Evolutionary conservation across 2,329 filamentous ascomycete genomes (phyloP).

Genomic region (Aspergillus vadensis): DNA sequence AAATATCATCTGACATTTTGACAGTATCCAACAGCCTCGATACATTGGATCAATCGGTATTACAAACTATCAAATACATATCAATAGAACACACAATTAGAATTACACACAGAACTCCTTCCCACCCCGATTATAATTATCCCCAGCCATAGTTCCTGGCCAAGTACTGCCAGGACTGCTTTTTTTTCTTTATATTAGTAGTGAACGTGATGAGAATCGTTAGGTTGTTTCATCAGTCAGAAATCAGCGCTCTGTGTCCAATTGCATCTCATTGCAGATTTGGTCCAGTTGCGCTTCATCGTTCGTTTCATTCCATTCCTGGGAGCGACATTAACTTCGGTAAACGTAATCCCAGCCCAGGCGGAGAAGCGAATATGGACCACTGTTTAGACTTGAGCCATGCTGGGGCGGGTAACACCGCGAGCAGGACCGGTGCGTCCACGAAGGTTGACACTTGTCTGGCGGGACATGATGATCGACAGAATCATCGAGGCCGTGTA

Average conservation of each 20-base stretch:
- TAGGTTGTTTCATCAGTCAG: background rate
- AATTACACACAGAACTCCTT: conserved; percentile 1
- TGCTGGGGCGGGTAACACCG: conserved; percentile 39
- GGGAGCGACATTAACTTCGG: background rate
- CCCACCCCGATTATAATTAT: background rate
- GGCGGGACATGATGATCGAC: conserved; percentile 41
- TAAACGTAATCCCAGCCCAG: background rate
- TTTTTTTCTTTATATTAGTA: background rate
- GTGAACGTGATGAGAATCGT: background rate
- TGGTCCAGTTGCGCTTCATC: background rate
- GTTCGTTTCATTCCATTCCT: background rate
- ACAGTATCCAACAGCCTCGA: background rate
- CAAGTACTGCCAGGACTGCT: background rate
- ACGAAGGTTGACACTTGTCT: conserved; percentile 37
- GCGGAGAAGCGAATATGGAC: background rate
- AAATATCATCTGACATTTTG: too few species aligned
- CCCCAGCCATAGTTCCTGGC: background rate
- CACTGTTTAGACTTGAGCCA: conserved; percentile 47
- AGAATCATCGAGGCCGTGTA: conserved; percentile 47
- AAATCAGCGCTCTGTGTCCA: background rate
- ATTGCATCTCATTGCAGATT: background rate
- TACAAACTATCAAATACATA: background rate
- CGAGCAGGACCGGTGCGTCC: conserved; percentile 35
- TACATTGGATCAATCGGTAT: background rate
- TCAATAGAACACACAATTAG: background rate